phyloP scores from a whole-genome alignment of 345 rosid species.

The Bruguiera gymnorhiza region DNA sequence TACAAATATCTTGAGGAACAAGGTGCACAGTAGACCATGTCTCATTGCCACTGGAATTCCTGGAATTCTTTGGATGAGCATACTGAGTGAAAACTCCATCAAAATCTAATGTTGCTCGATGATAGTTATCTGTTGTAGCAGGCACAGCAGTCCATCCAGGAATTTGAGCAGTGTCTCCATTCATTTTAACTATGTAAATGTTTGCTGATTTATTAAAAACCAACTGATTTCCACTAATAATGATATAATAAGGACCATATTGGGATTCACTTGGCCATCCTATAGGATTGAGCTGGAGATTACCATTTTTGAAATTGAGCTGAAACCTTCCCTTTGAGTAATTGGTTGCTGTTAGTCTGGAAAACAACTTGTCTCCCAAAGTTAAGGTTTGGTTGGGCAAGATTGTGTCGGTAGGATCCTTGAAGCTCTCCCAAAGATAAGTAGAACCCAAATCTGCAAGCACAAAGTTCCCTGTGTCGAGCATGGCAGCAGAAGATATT shows the following conservation, averaged over 20 bases:
- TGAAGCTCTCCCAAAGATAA: slow-evolving; percentile 22
- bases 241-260: slow-evolving; percentile 21
- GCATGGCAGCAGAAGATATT: slow-evolving; percentile 10
- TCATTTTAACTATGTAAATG: too few species aligned
- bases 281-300: slow-evolving; percentile 14
- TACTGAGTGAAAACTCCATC: too few species aligned
- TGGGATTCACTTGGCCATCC: slow-evolving; percentile 8
- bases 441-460: not conserved
- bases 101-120: too few species aligned
- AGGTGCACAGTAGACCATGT: too few species aligned
- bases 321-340: slow-evolving; percentile 24
- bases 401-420: slow-evolving; percentile 19
- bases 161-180: too few species aligned
- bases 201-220: not conserved
- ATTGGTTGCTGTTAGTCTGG: slow-evolving; percentile 10
- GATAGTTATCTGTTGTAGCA: too few species aligned
- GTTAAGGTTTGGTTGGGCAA: slow-evolving; percentile 16
- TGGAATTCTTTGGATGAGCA: too few species aligned
- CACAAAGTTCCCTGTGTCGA: slow-evolving; percentile 18
- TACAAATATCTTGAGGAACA: too few species aligned
- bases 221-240: not conserved
- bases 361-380: slow-evolving; percentile 9
- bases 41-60: too few species aligned
- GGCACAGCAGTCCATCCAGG: too few species aligned
- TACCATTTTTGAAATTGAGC: slow-evolving; percentile 19